A percentile compares a stretch with the other conserved stretches of the same genome.
Conservation (phyloP, 768 basidiomycete species). For the Serendipita vermifera region DNA sequence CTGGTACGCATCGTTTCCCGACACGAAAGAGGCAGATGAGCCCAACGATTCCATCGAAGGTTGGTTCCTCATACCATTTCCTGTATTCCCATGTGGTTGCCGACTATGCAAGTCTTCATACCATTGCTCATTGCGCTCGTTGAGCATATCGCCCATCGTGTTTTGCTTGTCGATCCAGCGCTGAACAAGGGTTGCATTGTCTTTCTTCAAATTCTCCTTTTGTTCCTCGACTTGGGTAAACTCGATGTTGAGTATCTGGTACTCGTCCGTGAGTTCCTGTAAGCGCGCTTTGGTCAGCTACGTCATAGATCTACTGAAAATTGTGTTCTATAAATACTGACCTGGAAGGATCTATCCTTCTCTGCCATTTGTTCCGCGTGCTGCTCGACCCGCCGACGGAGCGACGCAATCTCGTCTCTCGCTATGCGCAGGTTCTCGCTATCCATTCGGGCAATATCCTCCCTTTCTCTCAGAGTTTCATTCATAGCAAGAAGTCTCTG, state of each 20-base stretch:
- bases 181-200: constrained; percentile 90
- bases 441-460: constrained; percentile 71
- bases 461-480: constrained; percentile 87
- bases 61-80: constrained; percentile 17
- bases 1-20: constrained; percentile 49
- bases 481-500: constrained; percentile 88
- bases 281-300: constrained; percentile 12
- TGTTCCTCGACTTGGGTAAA: constrained; percentile 79
- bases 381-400: constrained; percentile 68
- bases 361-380: constrained; percentile 76
- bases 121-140: constrained; percentile 70
- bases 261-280: constrained; percentile 89
- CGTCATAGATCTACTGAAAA: not conserved
- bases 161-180: constrained; percentile 97
- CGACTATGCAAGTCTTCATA: constrained; percentile 77
- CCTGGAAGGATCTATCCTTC: constrained; percentile 83
- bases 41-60: constrained; percentile 16
- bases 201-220: constrained; percentile 73
- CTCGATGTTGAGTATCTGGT: constrained; percentile 82
- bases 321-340: constrained; percentile 21
- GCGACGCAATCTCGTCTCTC: constrained; percentile 55
- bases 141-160: constrained; percentile 85
- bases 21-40: constrained; percentile 27
- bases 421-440: constrained; percentile 66
- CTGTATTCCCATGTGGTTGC: constrained; percentile 18